A percentile compares a stretch with the other conserved stretches of the same genome.
phyloP scores from a whole-genome alignment of 768 basidiomycete genomes.

The Amanita molliuscula region DNA sequence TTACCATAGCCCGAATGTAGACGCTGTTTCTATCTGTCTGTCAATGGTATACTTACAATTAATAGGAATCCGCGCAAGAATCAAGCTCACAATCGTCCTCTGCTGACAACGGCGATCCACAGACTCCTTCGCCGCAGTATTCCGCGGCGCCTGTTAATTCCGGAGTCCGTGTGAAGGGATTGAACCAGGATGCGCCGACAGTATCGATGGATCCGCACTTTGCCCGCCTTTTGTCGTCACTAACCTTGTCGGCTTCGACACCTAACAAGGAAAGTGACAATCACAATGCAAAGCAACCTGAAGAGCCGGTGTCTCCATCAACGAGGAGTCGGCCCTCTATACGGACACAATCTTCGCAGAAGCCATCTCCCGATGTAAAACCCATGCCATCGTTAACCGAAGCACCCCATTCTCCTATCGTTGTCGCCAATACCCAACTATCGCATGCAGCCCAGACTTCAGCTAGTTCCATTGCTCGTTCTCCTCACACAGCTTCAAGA shows the following conservation, averaged over 20 bases:
- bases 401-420: neutral
- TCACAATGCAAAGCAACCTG: neutral
- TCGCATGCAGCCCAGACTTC: neutral
- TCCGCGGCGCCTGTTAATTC: slow-evolving; percentile 28
- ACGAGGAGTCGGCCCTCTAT: neutral
- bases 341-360: neutral
- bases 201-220: slow-evolving; percentile 57
- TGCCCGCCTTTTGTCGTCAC: slow-evolving; percentile 51
- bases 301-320: neutral
- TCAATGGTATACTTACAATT: slow-evolving; percentile 8
- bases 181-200: slow-evolving; percentile 17
- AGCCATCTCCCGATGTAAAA: neutral
- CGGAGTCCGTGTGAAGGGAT: slow-evolving; percentile 21
- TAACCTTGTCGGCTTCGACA: slow-evolving; percentile 44
- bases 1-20: slow-evolving; percentile 5
- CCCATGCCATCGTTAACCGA: neutral
- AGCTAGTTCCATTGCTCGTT: slow-evolving; percentile 8
- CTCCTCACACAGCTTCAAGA: slow-evolving; percentile 22
- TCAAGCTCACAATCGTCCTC: slow-evolving; percentile 62
- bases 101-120: slow-evolving; percentile 47
- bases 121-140: slow-evolving; percentile 55
- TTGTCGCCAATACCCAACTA: neutral
- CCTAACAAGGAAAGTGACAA: slow-evolving; percentile 5
- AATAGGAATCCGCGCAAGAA: slow-evolving; percentile 36
- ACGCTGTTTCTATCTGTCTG: neutral